Evolutionary conservation across 2,329 filamentous ascomycete species (phyloP), one percentile per base, ranked within the genome.

Genomic region (Aureobasidium lini): DNA sequence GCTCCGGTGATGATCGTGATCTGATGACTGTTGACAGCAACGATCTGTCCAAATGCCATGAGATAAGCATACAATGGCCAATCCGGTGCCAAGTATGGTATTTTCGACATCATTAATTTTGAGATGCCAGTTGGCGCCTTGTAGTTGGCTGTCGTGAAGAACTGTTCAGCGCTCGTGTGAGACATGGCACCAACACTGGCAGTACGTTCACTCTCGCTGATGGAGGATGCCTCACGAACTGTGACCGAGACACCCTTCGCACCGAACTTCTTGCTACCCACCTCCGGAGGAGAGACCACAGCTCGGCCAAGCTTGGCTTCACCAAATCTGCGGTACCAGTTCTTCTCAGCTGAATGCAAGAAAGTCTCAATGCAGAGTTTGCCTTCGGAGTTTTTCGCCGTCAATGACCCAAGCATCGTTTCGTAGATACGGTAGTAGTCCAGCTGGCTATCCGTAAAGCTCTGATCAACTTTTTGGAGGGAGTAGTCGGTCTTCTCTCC

Each of bases 1-100:
- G 84, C 79, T 16, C 84, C 84, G 0, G 83, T 84, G 18, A 88
- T 75, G 16, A 88, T 76, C 0, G 84, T 85, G 66, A 87, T 83
- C 67, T 87, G 85, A 70, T 86, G 86, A 0, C 83, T 86, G 70
- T 85, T 86, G 60, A 83, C 81, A 1, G 84, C 82, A 49, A 86
- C 80, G 61, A 86, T 81, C 65, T 86, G 84, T 18, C 82, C 81
- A 34, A 85, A 75, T 6, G 82, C 82, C 10, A 86, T 76, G 42
- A 86, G 75, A 60, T 86, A 76, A 4, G 81, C 79, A 68, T 86
- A 86, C 6, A 85, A 66, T 0, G 83, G 84, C 83, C 84, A 86
- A 64, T 85, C 82, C n/a, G 80, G 80, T 4, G 36, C 34, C 7
- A 32, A 9, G 7, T n/a, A 42, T 1, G 80, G 80, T 56, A 85